Conservation (phyloP, 768 basidiomycete species). For the Pleurotus ostreatus region DNA sequence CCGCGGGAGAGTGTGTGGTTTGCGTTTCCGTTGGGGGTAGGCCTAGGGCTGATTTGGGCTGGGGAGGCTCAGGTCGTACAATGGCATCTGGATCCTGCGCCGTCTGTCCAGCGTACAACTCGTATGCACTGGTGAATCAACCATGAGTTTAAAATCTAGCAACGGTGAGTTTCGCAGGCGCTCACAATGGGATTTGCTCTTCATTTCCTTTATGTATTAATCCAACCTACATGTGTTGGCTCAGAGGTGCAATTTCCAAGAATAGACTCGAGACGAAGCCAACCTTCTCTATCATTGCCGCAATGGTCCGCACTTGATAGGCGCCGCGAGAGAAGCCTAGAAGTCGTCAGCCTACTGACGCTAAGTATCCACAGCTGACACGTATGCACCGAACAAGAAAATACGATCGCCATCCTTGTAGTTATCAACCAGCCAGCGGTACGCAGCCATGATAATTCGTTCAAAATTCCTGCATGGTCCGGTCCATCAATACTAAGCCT, state of each 20-base stretch:
- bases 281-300: slow-evolving; percentile 40
- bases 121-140: slow-evolving; percentile 28
- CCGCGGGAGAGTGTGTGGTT: neutral
- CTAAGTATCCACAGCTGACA: neutral
- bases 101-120: slow-evolving; percentile 27
- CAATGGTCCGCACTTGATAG: slow-evolving; percentile 38
- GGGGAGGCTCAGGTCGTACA: neutral
- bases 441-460: slow-evolving; percentile 28
- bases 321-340: slow-evolving; percentile 46
- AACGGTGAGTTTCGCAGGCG: neutral
- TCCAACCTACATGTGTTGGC: slow-evolving; percentile 28
- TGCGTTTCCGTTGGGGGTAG: neutral
- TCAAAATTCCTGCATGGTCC: slow-evolving; percentile 27
- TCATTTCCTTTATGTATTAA: slow-evolving; percentile 34
- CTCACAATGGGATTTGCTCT: slow-evolving; percentile 38
- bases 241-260: neutral
- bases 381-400: slow-evolving; percentile 30
- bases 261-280: neutral
- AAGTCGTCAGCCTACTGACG: slow-evolving; percentile 1
- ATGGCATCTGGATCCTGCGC: slow-evolving; percentile 9
- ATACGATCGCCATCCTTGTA: slow-evolving; percentile 33
- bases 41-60: slow-evolving; percentile 11
- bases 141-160: slow-evolving; percentile 2
- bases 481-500: no score
- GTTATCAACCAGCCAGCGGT: slow-evolving; percentile 37